A percentile compares a stretch with the other conserved stretches of the same genome.
phyloP scores from a whole-genome alignment of 1,139 yeast species.

The Hansenula anomala region DNA sequence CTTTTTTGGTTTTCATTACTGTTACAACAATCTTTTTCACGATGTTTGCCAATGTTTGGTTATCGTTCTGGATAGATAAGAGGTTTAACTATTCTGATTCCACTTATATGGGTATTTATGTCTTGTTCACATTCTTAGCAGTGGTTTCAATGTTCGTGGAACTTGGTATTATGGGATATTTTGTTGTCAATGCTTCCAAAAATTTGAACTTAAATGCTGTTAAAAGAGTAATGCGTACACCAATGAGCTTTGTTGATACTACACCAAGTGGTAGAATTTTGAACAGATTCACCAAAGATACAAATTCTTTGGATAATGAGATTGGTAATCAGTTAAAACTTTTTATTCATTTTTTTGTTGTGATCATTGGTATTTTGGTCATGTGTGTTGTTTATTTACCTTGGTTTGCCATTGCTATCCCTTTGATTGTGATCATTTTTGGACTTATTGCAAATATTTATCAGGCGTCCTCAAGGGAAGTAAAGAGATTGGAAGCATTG shows the following conservation, averaged over 20 bases:
- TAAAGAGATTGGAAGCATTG: constrained; percentile 76
- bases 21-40: constrained; percentile 47
- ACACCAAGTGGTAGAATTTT: constrained; percentile 68
- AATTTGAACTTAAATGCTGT: constrained; percentile 48
- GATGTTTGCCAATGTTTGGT: too few relatives aligned
- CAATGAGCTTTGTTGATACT: constrained; percentile 63
- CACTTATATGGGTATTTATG: constrained; percentile 68
- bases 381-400: constrained; percentile 72
- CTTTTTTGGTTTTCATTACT: constrained; percentile 34
- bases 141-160: constrained; percentile 45
- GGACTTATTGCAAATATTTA: constrained; percentile 54
- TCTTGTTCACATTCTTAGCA: constrained; percentile 45
- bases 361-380: constrained; percentile 57
- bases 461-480: constrained; percentile 73
- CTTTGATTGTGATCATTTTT: constrained; percentile 44
- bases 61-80: constrained; percentile 68
- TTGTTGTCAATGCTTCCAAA: constrained; percentile 42
- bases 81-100: constrained; percentile 41
- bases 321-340: constrained; percentile 54
- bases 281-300: constrained; percentile 74
- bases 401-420: constrained; percentile 70
- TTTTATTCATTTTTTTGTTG: constrained; percentile 42
- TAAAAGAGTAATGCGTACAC: constrained; percentile 64
- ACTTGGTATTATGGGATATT: constrained; percentile 50
- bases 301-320: constrained; percentile 76